Percentiles rank a stretch among this genome's conserved stretches.
Conservation (phyloP, 2,329 filamentous ascomycete genomes). For the Cladosporium colombiae region DNA sequence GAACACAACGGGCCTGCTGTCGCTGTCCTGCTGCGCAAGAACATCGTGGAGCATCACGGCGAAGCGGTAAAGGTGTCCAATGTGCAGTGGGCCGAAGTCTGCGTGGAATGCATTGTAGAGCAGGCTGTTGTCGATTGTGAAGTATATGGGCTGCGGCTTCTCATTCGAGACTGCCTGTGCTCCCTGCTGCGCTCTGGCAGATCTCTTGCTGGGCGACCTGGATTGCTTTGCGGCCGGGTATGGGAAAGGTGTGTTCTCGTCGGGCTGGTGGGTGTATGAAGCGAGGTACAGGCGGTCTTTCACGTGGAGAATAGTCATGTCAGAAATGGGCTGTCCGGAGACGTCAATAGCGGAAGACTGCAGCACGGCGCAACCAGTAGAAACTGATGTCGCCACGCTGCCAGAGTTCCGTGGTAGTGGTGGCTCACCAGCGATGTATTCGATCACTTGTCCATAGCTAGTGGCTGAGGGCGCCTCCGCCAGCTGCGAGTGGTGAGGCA, state of each 20-base stretch:
- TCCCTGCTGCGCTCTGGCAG: constrained; percentile 64
- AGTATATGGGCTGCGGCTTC: constrained; percentile 78
- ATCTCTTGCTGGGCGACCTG: constrained; percentile 73
- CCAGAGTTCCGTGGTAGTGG: constrained; percentile 25
- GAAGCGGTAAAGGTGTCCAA: constrained; percentile 95
- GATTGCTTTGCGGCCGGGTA: constrained; percentile 63
- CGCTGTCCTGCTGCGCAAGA: constrained; percentile 85
- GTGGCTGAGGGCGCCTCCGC: constrained; percentile 37
- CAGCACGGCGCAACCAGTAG: constrained; percentile 1
- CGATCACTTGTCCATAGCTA: constrained; percentile 85
- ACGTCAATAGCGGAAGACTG: constrained; percentile 10
- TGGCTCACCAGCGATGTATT: constrained; percentile 85
- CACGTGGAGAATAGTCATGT: constrained; percentile 38
- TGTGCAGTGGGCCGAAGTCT: constrained; percentile 96
- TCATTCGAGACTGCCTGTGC: constrained; percentile 46
- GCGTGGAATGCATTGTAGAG: constrained; percentile 98
- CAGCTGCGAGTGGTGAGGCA: constrained; percentile 19
- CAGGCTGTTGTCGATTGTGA: constrained; percentile 80
- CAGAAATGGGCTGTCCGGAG: constrained; percentile 30
- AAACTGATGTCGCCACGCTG: constrained; percentile 18
- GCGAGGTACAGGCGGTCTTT: constrained; percentile 92
- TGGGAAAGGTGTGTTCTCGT: constrained; percentile 80
- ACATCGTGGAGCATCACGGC: constrained; percentile 95
- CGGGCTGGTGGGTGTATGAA: constrained; percentile 81
- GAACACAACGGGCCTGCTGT: constrained; percentile 88